Conservation (phyloP, 768 basidiomycete species). For the Pholiota molesta region DNA sequence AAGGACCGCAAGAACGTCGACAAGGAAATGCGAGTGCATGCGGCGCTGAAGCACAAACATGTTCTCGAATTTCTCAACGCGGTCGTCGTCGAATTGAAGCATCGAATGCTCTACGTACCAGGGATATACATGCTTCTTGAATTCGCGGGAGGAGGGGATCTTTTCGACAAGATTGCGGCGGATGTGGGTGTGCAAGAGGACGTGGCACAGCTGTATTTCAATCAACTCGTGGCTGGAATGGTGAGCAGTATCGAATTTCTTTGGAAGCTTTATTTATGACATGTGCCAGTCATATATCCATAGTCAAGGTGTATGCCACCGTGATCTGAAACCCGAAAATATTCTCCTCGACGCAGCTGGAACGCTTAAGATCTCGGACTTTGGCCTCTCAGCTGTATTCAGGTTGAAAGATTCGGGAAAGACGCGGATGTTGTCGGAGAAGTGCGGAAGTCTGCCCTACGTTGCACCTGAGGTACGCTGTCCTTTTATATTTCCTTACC, state of each 20-base stretch:
- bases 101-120: constrained; percentile 60
- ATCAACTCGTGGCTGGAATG: constrained; percentile 82
- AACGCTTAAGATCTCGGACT: constrained; percentile 91
- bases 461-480: constrained; percentile 85
- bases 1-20: constrained; percentile 79
- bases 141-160: constrained; percentile 89
- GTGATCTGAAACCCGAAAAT: constrained; percentile 98
- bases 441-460: constrained; percentile 93
- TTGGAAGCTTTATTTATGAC: background rate
- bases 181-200: constrained; percentile 88
- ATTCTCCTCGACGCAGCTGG: constrained; percentile 84
- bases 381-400: constrained; percentile 91
- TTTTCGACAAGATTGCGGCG: constrained; percentile 98
- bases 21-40: constrained; percentile 92
- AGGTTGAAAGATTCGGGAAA: constrained; percentile 81
- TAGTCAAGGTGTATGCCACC: constrained; percentile 87
- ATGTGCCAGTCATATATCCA: constrained; percentile 77
- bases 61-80: constrained; percentile 86
- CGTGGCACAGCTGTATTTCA: constrained; percentile 89
- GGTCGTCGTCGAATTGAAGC: constrained; percentile 69
- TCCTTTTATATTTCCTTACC: background rate
- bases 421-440: constrained; percentile 73
- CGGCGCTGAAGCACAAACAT: constrained; percentile 74
- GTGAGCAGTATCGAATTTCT: constrained; percentile 41
- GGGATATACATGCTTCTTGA: constrained; percentile 94